phyloP scores from a whole-genome alignment of 2,329 filamentous ascomycete species.

The Torrubiella hemipterigena region DNA sequence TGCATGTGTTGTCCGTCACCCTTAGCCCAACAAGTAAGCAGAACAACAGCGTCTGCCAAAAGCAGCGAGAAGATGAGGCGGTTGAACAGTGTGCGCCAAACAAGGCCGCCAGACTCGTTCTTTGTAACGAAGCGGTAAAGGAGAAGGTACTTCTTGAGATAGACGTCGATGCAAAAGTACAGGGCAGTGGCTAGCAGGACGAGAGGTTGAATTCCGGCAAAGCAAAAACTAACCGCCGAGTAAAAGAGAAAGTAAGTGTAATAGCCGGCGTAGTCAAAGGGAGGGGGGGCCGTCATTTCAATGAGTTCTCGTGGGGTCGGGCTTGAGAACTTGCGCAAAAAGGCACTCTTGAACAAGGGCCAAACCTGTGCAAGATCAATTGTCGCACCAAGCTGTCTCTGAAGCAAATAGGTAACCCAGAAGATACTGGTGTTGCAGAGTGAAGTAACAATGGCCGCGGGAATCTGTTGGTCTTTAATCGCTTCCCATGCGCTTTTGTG shows the following conservation, averaged over 20 bases:
- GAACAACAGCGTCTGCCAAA: constrained; percentile 67
- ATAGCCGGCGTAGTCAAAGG: constrained; percentile 91
- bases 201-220: constrained; percentile 74
- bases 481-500: not conserved
- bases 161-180: constrained; percentile 80
- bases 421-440: constrained; percentile 77
- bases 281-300: constrained; percentile 79
- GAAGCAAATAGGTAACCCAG: constrained; percentile 88
- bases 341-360: constrained; percentile 73
- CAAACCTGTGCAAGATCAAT: constrained; percentile 85
- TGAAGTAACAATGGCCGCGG: constrained; percentile 53
- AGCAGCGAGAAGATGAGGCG: constrained; percentile 76
- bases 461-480: constrained; percentile 36
- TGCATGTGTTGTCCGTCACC: constrained; percentile 47
- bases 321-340: constrained; percentile 70
- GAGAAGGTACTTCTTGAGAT: constrained; percentile 88
- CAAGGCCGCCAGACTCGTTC: constrained; percentile 86
- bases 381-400: constrained; percentile 87
- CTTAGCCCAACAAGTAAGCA: constrained; percentile 60
- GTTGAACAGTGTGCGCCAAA: constrained; percentile 88
- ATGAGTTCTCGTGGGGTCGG: constrained; percentile 88
- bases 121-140: constrained; percentile 95
- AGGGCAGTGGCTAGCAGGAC: constrained; percentile 76
- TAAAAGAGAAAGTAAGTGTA: constrained; percentile 99
- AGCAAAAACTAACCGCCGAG: constrained; percentile 76